Conservation (phyloP, 2,329 filamentous ascomycete species). For the Penicillium sp. region DNA sequence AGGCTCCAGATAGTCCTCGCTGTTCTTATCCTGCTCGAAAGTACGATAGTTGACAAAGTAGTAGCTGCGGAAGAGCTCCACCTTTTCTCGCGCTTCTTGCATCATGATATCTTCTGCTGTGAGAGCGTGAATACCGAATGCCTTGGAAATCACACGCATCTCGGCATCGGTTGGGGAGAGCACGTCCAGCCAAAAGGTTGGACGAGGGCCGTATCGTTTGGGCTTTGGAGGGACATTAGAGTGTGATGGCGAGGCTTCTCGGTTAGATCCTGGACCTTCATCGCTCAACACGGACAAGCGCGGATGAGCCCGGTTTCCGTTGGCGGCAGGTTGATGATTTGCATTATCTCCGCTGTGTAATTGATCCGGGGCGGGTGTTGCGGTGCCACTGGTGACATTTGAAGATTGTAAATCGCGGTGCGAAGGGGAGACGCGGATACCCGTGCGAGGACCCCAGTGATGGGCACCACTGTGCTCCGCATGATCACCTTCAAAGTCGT, state of each 20-base stretch:
- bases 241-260: constrained; percentile 25
- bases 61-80: constrained; percentile 94
- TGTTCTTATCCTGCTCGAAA: constrained; percentile 90
- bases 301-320: constrained; percentile 24
- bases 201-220: constrained; percentile 71
- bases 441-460: constrained; percentile 4
- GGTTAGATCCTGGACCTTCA: constrained; percentile 29
- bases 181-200: constrained; percentile 96
- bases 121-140: constrained; percentile 92
- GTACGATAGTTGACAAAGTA: constrained; percentile 99
- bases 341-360: constrained; percentile 14
- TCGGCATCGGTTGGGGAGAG: constrained; percentile 87
- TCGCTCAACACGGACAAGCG: constrained; percentile 39
- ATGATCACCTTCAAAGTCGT: constrained; percentile 46
- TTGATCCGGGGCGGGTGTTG: not conserved
- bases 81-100: constrained; percentile 95
- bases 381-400: not conserved
- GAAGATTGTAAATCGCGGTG: constrained; percentile 9
- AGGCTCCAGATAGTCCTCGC: constrained; percentile 86
- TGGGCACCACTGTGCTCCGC: constrained; percentile 19
- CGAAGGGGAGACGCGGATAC: constrained; percentile 7
- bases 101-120: constrained; percentile 97
- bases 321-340: not conserved
- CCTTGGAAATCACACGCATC: constrained; percentile 89
- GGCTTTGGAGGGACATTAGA: constrained; percentile 24